Evolutionary conservation across 148 eudicot genomes (phyloP), one percentile per base, ranked within the genome.

Genomic region (Beta vulgaris): DNA sequence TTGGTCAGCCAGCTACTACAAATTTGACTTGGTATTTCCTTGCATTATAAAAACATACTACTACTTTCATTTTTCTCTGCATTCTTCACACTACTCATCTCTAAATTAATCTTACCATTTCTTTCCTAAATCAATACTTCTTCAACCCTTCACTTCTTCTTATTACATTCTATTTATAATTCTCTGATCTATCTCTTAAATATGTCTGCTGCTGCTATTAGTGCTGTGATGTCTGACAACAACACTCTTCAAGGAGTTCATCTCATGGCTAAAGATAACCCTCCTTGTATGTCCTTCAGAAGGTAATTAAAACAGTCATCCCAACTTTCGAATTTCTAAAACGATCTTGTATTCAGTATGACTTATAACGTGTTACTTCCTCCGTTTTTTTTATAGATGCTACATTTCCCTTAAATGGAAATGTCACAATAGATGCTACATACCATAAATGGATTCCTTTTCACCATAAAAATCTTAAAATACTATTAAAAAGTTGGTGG

Each of bases 191-290:
- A 8, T n/a, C 23, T 29, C 6, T 5, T 2, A 28, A 64, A 0
- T 36, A 64, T 64, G 68, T 28, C 68, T 37, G 68, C 68, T 0
- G 28, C 68, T 21, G 68, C 61, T 4, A 31, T n/a, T 37, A 46
- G 44, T 0, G 28, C 68, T 21, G 68, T 37, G 11, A 36, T 64
- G 3, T 64, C 68, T 21, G 68, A 64, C 2, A 64, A 25, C 2
- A 6, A 9, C 6, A 2, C 68, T 21, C 26, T n/a, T 21, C 44
- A 64, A 64, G 46, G 46, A 21, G 26, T 64, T 64, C 44, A 37
- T 36, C 68, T 37, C 6, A 36, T 64, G 68, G 46, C 28, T 28
- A 64, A 71, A 71, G 74, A 71, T 13, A 37, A 25, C 2, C 15
- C 29, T 5, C 11, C 44, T 34, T 34, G 31, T 34, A 32, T 34